Evolutionary conservation across 1,284 basidiomycete genomes (phyloP).

Genomic region (Spongiforma sp.): DNA sequence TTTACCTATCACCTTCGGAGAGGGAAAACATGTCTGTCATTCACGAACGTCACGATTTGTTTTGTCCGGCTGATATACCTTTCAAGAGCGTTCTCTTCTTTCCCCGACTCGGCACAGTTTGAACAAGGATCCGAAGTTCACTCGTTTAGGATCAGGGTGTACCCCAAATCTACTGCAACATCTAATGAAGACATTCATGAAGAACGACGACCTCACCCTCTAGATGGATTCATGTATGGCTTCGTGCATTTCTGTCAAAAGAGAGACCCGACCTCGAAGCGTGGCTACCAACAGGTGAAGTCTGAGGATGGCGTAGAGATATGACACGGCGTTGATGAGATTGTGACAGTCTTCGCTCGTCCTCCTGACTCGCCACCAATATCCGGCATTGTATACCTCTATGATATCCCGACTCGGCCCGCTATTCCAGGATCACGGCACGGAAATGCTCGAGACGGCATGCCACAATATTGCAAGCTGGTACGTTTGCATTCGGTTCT

Average conservation of each 20-base stretch:
- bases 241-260: constrained; percentile 84
- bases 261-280: constrained; percentile 68
- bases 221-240: constrained; percentile 81
- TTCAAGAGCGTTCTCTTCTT: constrained; percentile 90
- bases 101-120: constrained; percentile 89
- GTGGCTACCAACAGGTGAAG: constrained; percentile 86
- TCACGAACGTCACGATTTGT: too few species aligned
- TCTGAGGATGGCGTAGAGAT: not conserved
- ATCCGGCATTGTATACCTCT: constrained; percentile 81
- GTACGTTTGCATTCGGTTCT: constrained; percentile 49
- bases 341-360: constrained; percentile 79
- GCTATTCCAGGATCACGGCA: constrained; percentile 75
- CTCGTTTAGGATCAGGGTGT: constrained; percentile 72
- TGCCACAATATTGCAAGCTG: constrained; percentile 87
- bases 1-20: constrained; percentile 66
- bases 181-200: constrained; percentile 6
- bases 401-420: constrained; percentile 78
- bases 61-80: constrained; percentile 68
- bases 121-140: constrained; percentile 76
- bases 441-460: constrained; percentile 83
- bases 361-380: constrained; percentile 83
- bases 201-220: constrained; percentile 43
- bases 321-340: constrained; percentile 9
- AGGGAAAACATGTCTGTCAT: constrained; percentile 84
- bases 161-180: constrained; percentile 25